These are phyloP conservation scores for Panicum miliaceum DNA, from an alignment of 176 grass and related monocot species.

Conservation along the genomic window DNA sequence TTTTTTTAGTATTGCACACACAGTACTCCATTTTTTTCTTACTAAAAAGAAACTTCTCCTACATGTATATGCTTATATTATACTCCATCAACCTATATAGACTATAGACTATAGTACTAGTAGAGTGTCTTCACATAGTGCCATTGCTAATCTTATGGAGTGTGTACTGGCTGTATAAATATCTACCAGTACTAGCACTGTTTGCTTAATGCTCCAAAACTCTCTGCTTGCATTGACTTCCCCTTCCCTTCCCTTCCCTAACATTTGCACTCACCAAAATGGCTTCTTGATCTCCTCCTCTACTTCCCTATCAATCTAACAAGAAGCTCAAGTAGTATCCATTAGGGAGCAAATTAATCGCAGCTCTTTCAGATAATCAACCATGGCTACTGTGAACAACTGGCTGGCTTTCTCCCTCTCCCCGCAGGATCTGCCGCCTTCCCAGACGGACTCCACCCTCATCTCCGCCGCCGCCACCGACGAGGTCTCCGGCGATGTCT, in stretches of 20 bases:
- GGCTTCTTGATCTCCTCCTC: constrained; percentile 43
- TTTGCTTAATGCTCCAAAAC: constrained; percentile 54
- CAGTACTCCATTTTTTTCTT: constrained; percentile 10
- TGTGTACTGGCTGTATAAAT: constrained; percentile 55
- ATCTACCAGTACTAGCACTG: constrained; percentile 37
- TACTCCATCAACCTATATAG: constrained; percentile 1
- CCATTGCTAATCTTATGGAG: neutral
- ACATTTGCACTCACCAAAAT: constrained; percentile 43
- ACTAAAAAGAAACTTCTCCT: constrained; percentile 37
- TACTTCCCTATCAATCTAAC: neutral
- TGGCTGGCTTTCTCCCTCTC: constrained; percentile 95
- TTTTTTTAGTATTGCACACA: constrained; percentile 36
- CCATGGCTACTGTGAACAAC: constrained; percentile 92
- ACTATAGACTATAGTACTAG: neutral
- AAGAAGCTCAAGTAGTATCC: neutral
- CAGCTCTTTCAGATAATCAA: constrained; percentile 21
- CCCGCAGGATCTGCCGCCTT: constrained; percentile 77
- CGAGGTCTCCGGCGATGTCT: constrained; percentile 55
- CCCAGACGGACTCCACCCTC: constrained; percentile 51
- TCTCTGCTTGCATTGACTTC: constrained; percentile 47
- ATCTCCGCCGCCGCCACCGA: constrained; percentile 44
- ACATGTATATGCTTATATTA: neutral
- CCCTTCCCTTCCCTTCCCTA: constrained; percentile 31
- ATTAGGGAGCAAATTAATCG: constrained; percentile 10
- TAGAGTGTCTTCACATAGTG: constrained; percentile 33